Conservation (phyloP, 2,329 filamentous ascomycete species). For the Alternaria triticina region DNA sequence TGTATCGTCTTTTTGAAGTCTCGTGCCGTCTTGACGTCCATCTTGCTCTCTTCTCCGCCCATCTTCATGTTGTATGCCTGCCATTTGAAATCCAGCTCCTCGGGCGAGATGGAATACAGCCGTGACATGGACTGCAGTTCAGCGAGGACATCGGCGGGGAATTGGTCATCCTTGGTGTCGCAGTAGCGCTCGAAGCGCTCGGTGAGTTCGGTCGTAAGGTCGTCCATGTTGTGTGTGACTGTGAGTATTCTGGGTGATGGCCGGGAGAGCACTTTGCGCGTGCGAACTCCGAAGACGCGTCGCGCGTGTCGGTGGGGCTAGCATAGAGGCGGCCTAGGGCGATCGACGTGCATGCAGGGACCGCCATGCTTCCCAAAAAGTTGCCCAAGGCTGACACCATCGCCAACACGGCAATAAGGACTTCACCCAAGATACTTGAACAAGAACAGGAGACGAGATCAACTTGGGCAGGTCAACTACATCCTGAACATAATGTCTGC, state of each 20-base stretch:
- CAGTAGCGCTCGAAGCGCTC: constrained; percentile 68
- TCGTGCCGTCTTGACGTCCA: constrained; percentile 73
- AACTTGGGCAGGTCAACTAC: background rate
- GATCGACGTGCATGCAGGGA: constrained; percentile 21
- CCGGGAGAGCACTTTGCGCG: constrained; percentile 14
- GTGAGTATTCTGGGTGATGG: constrained; percentile 8
- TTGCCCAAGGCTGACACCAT: constrained; percentile 6
- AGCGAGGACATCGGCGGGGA: constrained; percentile 77
- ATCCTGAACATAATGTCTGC: constrained; percentile 26
- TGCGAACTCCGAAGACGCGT: constrained; percentile 34
- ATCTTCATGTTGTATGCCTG: constrained; percentile 97
- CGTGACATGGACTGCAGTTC: constrained; percentile 88
- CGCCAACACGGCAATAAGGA: constrained; percentile 1
- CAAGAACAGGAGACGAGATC: background rate
- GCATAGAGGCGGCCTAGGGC: constrained; percentile 20
- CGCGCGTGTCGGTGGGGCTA: constrained; percentile 32
- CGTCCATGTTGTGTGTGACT: constrained; percentile 53
- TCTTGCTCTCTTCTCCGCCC: constrained; percentile 76
- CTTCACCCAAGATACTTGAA: background rate
- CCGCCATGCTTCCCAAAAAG: constrained; percentile 19
- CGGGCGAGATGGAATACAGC: constrained; percentile 77
- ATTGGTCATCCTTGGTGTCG: constrained; percentile 55
- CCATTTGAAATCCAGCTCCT: constrained; percentile 98
- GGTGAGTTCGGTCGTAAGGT: constrained; percentile 60
- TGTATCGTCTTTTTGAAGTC: constrained; percentile 87